A percentile compares a stretch with the other conserved stretches of the same genome.
These are phyloP conservation scores for Neurospora sp. DNA, from an alignment of 2,329 filamentous ascomycete species.

Conservation along the genomic window DNA sequence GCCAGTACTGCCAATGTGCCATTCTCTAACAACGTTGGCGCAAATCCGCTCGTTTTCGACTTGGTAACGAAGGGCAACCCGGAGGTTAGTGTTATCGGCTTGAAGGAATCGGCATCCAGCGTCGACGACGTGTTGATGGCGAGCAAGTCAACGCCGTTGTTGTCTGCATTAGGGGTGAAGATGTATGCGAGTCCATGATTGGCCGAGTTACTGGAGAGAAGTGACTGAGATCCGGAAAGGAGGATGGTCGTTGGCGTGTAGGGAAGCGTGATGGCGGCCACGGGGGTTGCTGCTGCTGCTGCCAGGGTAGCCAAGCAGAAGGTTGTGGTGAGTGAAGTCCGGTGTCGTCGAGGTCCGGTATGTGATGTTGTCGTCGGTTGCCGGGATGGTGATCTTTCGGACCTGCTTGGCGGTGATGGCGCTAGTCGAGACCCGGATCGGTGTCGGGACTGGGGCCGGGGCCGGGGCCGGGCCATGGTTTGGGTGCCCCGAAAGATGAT, in stretches of 20 bases:
- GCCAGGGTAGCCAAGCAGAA: background rate
- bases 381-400: background rate
- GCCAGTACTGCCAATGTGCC: slow-evolving; percentile 65
- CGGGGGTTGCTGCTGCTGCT: background rate
- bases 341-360: background rate
- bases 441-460: background rate
- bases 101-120: slow-evolving; percentile 36
- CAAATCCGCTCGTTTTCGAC: slow-evolving; percentile 46
- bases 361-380: background rate
- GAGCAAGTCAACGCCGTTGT: slow-evolving; percentile 40
- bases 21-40: slow-evolving; percentile 54
- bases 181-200: slow-evolving; percentile 53
- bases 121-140: slow-evolving; percentile 54
- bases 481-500: background rate
- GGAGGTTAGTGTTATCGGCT: slow-evolving; percentile 40
- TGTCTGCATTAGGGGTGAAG: slow-evolving; percentile 44
- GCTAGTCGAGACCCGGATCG: background rate
- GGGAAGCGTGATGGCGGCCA: slow-evolving; percentile 38
- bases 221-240: slow-evolving; percentile 34
- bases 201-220: slow-evolving; percentile 24
- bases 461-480: background rate
- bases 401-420: background rate
- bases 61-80: slow-evolving; percentile 53
- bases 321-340: background rate
- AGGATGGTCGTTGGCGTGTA: slow-evolving; percentile 72